These are phyloP conservation scores for Dimargaris cristalligena DNA, from an alignment of 192 early-diverging fungal genomes.

Conservation along the genomic window DNA sequence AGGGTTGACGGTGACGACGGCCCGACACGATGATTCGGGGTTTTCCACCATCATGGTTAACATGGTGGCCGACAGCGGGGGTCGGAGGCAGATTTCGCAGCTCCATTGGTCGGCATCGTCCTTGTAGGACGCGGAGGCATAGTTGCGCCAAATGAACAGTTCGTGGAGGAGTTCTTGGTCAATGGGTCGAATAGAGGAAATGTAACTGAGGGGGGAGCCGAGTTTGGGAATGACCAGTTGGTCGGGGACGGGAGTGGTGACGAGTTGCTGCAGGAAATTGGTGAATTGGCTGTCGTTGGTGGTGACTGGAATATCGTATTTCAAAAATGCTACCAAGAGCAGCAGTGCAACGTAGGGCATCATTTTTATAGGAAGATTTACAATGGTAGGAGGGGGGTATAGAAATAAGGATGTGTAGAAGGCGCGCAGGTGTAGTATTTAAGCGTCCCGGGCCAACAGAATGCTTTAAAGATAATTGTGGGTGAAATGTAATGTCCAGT, in stretches of 20 bases:
- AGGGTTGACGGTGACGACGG: neutral
- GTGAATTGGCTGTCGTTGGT: neutral
- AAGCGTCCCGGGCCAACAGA: too few relatives aligned
- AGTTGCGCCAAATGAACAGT: constrained; percentile 8
- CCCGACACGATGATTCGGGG: neutral
- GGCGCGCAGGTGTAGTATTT: too few relatives aligned
- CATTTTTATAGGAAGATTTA: too few relatives aligned
- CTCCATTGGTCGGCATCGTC: neutral
- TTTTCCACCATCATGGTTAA: neutral
- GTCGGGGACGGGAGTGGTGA: neutral
- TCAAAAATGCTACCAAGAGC: neutral
- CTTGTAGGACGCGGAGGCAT: constrained; percentile 1
- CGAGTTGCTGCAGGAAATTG: neutral
- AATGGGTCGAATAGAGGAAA: neutral
- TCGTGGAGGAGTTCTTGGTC: constrained; percentile 2
- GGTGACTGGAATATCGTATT: neutral
- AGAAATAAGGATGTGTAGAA: too few relatives aligned
- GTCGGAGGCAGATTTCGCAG: neutral
- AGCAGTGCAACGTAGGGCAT: too few relatives aligned
- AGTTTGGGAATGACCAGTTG: neutral
- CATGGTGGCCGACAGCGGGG: neutral
- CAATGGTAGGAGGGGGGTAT: too few relatives aligned
- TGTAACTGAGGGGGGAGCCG: neutral
- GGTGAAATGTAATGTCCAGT: too few relatives aligned
- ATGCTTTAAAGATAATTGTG: too few relatives aligned